Base-by-base conservation (phyloP, 805 yeast genomes). In the Yarrowia sp. region DNA sequence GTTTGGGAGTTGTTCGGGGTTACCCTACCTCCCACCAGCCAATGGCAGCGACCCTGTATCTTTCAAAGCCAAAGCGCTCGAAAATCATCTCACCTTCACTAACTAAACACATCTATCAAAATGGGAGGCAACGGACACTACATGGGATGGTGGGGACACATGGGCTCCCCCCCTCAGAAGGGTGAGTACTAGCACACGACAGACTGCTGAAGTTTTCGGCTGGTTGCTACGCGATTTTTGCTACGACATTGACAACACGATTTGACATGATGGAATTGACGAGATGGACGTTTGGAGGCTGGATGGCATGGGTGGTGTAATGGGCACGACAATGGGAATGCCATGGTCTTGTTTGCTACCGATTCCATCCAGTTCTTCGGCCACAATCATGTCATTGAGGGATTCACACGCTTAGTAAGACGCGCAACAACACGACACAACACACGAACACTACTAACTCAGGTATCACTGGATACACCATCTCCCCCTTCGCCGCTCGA, bases 71-170 rank as follows among this genome's bases (percentile, higher is more conserved):
- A 43, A 64, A 58, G 32, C 36, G 35, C 35, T 22, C 51, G 42
- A 58, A 58, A 43, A 43, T 58, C 51, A 58, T 65, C 65, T 60
- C 66, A 48, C 43, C 42, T 44, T 33, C 65, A 65, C 45, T 65
- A 48, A 28, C 42, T 42, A 64, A 43, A 28, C 58, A 60, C 53
- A 58, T 66, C 41, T 8, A 41, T 61, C 53, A 67, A 68, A 73
- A 87, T 87, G 91, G 89, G 84, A 76, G 90, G 88, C 74, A 88
- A 76, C 74, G 85, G 83, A 72, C 76, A 91, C 74, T 92, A 88
- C 75, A 87, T 90, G 93, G 98, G 98, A 72, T 92, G 97, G 97
- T 92, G 98, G 98, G 98, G 98, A 75, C 78, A 82, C 81, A 79
- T 92, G 75, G 96, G 96, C 75, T 60, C 67, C 64, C 70, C 71